phyloP scores from a whole-genome alignment of 331 rosid genomes.

The Saraca asoca region DNA sequence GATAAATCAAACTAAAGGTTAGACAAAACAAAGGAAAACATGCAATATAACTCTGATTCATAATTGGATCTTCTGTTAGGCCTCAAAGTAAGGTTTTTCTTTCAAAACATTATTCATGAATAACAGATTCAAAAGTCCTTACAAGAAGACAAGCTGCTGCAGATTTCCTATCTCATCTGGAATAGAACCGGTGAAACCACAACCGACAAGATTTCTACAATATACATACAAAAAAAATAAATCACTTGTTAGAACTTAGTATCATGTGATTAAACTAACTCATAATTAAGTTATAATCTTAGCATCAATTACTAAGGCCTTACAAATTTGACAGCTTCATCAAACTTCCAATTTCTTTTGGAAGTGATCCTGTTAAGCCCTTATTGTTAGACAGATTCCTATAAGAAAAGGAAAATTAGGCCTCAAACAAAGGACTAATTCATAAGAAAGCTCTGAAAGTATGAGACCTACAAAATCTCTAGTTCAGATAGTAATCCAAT shows the following conservation, averaged over 20 bases:
- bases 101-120: neutral
- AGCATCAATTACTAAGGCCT: slow-evolving; percentile 21
- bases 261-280: neutral
- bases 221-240: slow-evolving; percentile 3
- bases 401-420: slow-evolving; percentile 5
- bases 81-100: neutral
- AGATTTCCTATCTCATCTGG: slow-evolving; percentile 54
- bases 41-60: neutral
- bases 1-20: too few species aligned
- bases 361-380: slow-evolving; percentile 47
- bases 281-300: neutral
- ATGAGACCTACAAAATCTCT: slow-evolving; percentile 35
- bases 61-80: neutral
- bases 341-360: slow-evolving; percentile 54
- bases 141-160: slow-evolving; percentile 46
- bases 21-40: too few species aligned
- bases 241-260: slow-evolving; percentile 1
- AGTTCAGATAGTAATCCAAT: slow-evolving; percentile 46
- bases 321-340: slow-evolving; percentile 51
- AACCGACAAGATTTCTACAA: slow-evolving; percentile 45
- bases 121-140: neutral
- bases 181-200: slow-evolving; percentile 51
- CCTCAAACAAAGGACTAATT: neutral
- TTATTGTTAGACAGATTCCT: slow-evolving; percentile 66
- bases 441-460: too few species aligned